Evolutionary conservation across 2,329 filamentous ascomycete genomes (phyloP).

Genomic region (Cordyceps cicadae): DNA sequence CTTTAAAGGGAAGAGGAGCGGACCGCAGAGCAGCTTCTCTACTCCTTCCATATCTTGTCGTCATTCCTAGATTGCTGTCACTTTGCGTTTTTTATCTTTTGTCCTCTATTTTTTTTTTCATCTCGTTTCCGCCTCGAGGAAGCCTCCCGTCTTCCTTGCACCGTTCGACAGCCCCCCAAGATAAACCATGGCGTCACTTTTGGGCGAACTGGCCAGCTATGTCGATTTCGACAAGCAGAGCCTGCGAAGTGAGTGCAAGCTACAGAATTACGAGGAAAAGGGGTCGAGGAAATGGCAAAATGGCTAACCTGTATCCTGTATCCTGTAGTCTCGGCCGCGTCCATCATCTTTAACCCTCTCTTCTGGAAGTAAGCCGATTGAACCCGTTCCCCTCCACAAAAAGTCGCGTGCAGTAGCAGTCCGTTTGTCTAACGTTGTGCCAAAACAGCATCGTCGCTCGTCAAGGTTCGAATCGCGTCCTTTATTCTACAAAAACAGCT

Average conservation of each 20-base stretch:
- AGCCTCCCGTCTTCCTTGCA: background rate
- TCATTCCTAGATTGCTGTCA: background rate
- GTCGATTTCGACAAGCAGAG: slow-evolving; percentile 61
- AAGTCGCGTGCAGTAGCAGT: background rate
- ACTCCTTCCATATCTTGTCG: background rate
- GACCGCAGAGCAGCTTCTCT: background rate
- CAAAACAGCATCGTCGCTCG: slow-evolving; percentile 66
- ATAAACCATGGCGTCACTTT: slow-evolving; percentile 30
- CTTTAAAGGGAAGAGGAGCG: background rate
- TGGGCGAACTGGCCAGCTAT: slow-evolving; percentile 48
- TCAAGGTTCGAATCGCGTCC: slow-evolving; percentile 48
- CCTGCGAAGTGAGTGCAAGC: slow-evolving; percentile 48
- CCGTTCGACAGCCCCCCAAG: background rate
- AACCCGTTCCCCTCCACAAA: slow-evolving; percentile 5
- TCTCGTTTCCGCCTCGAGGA: background rate
- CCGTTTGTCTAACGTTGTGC: background rate
- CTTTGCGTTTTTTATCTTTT: background rate
- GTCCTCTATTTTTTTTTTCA: background rate
- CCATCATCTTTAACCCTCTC: slow-evolving; percentile 93
- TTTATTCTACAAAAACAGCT: background rate
- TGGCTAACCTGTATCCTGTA: background rate
- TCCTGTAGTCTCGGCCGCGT: slow-evolving; percentile 62
- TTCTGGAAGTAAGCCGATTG: slow-evolving; percentile 83
- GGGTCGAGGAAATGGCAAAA: no score
- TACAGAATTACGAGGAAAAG: background rate